Conservation (phyloP, 2,329 filamentous ascomycete genomes). For the Talaromyces sp. region DNA sequence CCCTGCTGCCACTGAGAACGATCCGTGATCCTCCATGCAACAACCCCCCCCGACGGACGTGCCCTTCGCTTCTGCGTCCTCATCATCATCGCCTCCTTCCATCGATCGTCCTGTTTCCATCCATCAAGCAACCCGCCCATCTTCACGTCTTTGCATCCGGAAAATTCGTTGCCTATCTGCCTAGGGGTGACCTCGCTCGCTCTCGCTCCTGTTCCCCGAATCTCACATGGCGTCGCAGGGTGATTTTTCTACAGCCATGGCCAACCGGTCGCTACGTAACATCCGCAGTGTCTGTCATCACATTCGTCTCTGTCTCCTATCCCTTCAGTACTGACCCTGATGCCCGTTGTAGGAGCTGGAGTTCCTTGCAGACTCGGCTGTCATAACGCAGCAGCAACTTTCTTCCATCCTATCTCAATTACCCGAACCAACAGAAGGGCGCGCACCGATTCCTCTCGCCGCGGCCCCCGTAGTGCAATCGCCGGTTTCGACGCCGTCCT, state of each 20-base stretch:
- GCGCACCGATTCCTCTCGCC: conserved; percentile 24
- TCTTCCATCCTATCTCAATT: conserved; percentile 70
- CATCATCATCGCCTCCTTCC: not conserved
- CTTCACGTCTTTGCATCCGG: not conserved
- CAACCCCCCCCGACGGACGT: not conserved
- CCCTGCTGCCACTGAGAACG: not conserved
- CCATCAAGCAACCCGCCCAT: not conserved
- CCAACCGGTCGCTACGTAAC: conserved; percentile 78
- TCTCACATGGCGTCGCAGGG: conserved; percentile 30
- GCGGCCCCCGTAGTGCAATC: conserved; percentile 17
- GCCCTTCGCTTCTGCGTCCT: not conserved
- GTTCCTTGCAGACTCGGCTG: conserved; percentile 74
- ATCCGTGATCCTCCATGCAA: not conserved
- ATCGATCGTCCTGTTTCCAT: not conserved
- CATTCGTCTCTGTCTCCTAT: conserved; percentile 4
- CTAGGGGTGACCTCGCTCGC: not conserved
- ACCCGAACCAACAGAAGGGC: conserved; percentile 49
- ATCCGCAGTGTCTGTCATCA: conserved; percentile 69
- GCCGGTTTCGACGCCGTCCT: conserved; percentile 30
- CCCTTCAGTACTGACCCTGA: conserved; percentile 2
- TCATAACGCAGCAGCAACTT: conserved; percentile 72
- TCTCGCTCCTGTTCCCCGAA: not conserved
- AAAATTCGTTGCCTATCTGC: not conserved
- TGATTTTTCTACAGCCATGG: conserved; percentile 50
- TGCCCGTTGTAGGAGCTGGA: conserved; percentile 69